Evolutionary conservation across 495 filamentous ascomycete genomes (phyloP), one percentile per base, ranked within the genome.

Genomic region (Tirmania nivea): DNA sequence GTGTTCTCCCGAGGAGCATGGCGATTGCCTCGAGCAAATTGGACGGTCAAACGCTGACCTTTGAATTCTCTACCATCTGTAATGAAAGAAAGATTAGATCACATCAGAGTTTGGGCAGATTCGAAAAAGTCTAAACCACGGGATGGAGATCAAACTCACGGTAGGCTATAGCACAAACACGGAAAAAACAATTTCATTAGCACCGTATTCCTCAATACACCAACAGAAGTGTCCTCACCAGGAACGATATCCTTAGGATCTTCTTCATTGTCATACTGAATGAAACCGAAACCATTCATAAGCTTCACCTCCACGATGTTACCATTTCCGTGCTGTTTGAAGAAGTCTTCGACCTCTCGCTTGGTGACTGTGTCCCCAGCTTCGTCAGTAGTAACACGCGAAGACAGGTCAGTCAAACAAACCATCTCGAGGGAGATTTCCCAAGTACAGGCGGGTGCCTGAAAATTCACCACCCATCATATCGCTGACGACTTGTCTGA

Each of bases 241-340:
- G 90, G 90, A 56, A 97, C 90, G 47, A 96, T 86, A 69, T 96
- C 90, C 59, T 87, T 81, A 55, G 90, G 92, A 73, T 96, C 90
- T 76, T 93, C 81, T 39, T 86, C 77, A 73, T 94, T 90, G 66
- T 95, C 89, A 69, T 96, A 97, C 67, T 97, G 92, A 65, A 97
- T 92, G 70, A 97, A 97, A 67, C 90, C 90, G 65, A 97, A 97
- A 58, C 90, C 90, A 67, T 92, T 94, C 92, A 96, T 97, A 58
- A 97, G 79, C 74, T 97, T 97, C 74, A 97, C 87, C 71, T 97
- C 90, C 54, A 81, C 89, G 61, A 97, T 95, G 67, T 93, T 88
- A 58, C 90, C 90, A 60, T 86, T 86, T 57, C 89, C 90, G 78
- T 94, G 85, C 62, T 78, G 84, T 62, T 81, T 81, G 70, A 97